phyloP scores from a whole-genome alignment of 2,329 filamentous ascomycete species.

The Tetracladium maxilliforme region DNA sequence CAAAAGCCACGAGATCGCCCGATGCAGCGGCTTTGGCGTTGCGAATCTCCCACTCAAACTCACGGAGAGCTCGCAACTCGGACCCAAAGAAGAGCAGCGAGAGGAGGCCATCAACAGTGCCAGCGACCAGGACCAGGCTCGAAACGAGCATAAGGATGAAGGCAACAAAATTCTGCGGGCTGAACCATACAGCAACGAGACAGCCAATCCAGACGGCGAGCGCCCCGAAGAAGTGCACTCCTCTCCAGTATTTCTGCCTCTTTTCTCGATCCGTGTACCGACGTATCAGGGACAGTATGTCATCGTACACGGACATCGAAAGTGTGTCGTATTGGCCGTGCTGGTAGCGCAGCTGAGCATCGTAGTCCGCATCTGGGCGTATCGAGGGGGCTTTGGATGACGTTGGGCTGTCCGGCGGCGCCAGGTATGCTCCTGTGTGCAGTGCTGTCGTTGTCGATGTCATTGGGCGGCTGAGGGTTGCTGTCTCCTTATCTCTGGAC shows the following conservation, averaged over 20 bases:
- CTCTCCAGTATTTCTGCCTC: constrained; percentile 55
- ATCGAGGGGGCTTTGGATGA: constrained; percentile 6
- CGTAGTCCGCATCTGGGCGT: constrained; percentile 1
- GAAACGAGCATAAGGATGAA: constrained; percentile 72
- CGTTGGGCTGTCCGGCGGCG: constrained; percentile 9
- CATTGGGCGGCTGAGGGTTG: too few species aligned
- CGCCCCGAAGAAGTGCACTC: constrained; percentile 58
- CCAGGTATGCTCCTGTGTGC: too few species aligned
- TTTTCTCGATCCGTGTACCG: constrained; percentile 58
- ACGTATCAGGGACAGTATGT: constrained; percentile 57
- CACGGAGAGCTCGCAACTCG: constrained; percentile 68
- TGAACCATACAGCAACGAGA: constrained; percentile 77
- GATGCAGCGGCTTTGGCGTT: constrained; percentile 37
- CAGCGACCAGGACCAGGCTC: constrained; percentile 61
- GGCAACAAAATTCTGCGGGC: constrained; percentile 56
- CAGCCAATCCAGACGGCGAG: constrained; percentile 57
- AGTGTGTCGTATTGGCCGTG: constrained; percentile 14
- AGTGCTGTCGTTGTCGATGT: too few species aligned
- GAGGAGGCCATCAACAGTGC: constrained; percentile 73
- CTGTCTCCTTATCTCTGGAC: background rate
- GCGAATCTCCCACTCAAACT: constrained; percentile 87
- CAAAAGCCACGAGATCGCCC: too few species aligned
- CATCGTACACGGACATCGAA: constrained; percentile 43
- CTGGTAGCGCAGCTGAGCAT: constrained; percentile 9
- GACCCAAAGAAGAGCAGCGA: constrained; percentile 74